Evolutionary conservation across 306 rosid species (phyloP).

Genomic region (Trifolium fragiferum): DNA sequence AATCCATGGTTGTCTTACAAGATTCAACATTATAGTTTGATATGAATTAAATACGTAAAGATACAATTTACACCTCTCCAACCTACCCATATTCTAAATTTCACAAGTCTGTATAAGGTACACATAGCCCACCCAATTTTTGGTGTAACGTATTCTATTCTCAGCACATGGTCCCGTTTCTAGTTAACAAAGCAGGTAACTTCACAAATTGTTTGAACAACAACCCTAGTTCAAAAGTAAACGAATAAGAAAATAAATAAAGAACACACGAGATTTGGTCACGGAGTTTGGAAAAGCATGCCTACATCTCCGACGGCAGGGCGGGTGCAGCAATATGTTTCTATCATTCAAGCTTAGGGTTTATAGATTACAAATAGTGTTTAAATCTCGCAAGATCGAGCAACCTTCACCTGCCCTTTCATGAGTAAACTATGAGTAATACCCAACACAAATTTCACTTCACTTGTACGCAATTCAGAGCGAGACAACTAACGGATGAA

Average conservation of each 20-base stretch:
- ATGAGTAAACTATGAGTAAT: no score
- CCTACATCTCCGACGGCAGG: no score
- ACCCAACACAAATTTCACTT: not conserved
- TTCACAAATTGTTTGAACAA: not conserved
- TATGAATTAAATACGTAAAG: conserved; percentile 10
- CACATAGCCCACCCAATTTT: not conserved
- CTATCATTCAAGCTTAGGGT: no score
- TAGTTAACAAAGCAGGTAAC: conserved; percentile 23
- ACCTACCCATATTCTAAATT: conserved; percentile 29
- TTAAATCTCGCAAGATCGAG: no score
- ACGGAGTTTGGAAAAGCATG: no score
- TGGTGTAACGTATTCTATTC: conserved; percentile 8
- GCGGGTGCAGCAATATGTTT: no score
- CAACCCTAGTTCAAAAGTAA: no score
- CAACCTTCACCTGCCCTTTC: no score
- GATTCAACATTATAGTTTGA: conserved; percentile 23
- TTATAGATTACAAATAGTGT: no score
- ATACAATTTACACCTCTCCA: conserved; percentile 23
- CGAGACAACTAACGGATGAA: conserved; percentile 19
- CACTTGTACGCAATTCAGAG: conserved; percentile 15
- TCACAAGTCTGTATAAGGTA: conserved; percentile 8
- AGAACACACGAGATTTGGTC: no score
- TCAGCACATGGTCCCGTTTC: conserved; percentile 16
- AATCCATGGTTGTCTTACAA: conserved; percentile 21
- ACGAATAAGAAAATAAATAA: no score